Evolutionary conservation across 208 protist genomes (phyloP).

Genomic region (Leishmania guyanensis): DNA sequence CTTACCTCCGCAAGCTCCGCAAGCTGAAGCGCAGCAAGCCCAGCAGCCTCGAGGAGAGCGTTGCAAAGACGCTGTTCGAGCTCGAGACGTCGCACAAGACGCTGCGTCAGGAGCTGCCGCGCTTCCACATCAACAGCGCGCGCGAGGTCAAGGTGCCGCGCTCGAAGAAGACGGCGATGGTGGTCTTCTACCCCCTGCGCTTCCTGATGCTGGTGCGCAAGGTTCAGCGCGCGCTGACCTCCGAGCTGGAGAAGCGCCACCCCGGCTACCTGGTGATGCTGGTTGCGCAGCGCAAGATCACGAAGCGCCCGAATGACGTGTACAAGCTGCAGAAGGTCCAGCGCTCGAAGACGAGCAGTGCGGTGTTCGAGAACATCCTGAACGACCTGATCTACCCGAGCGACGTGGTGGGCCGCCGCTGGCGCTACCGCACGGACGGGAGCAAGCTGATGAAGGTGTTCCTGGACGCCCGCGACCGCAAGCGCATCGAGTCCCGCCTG

Average conservation of each 20-base stretch:
- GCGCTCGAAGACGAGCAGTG: slow-evolving; percentile 95
- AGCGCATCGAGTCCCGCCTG: slow-evolving; percentile 92
- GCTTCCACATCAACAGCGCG: slow-evolving; percentile 95
- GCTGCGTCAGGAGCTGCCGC: slow-evolving; percentile 92
- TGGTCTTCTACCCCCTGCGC: slow-evolving; percentile 98
- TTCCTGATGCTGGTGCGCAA: slow-evolving; percentile 97
- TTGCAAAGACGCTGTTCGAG: slow-evolving; percentile 95
- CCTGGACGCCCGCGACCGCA: slow-evolving; percentile 87
- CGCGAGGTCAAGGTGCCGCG: slow-evolving; percentile 83
- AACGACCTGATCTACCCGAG: slow-evolving; percentile 98
- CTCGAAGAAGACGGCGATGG: slow-evolving; percentile 86
- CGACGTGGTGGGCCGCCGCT: slow-evolving; percentile 98
- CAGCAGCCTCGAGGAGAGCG: slow-evolving; percentile 89
- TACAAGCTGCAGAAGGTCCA: slow-evolving; percentile 93
- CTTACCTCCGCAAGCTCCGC: slow-evolving; percentile 94
- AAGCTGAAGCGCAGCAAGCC: slow-evolving; percentile 91
- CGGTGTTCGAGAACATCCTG: slow-evolving; percentile 98
- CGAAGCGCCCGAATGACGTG: slow-evolving; percentile 84
- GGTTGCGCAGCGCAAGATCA: slow-evolving; percentile 96
- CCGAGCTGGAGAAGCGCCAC: slow-evolving; percentile 99
- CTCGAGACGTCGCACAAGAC: slow-evolving; percentile 93
- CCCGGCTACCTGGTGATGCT: slow-evolving; percentile 94
- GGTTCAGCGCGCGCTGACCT: slow-evolving; percentile 94
- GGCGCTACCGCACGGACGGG: slow-evolving; percentile 95
- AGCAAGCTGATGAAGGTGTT: slow-evolving; percentile 97